Evolutionary conservation across 2,329 filamentous ascomycete species (phyloP).

Genomic region (Xylariomycetidae sp.): DNA sequence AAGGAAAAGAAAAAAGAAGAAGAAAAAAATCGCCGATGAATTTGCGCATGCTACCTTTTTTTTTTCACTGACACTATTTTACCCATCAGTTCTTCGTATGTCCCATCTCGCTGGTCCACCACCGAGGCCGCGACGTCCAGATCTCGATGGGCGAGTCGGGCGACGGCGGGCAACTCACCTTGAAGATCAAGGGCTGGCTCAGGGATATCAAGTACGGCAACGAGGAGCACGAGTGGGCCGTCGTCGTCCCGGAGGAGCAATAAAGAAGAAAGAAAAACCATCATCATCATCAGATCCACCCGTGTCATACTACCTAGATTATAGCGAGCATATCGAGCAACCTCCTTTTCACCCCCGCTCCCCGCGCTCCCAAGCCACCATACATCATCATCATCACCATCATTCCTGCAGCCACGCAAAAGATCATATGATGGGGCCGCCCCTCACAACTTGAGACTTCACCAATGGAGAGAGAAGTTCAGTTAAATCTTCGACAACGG

Average conservation of each 20-base stretch:
- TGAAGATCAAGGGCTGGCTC: slow-evolving; percentile 62
- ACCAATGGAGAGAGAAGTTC: too few relatives aligned
- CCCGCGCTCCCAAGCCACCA: too few relatives aligned
- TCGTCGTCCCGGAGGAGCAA: slow-evolving; percentile 59
- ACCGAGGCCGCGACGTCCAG: slow-evolving; percentile 58
- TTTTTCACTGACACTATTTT: slow-evolving; percentile 12
- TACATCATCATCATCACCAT: too few relatives aligned
- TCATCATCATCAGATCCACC: background rate
- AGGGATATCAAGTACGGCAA: slow-evolving; percentile 72
- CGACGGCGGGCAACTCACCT: slow-evolving; percentile 51
- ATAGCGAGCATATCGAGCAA: slow-evolving; percentile 6
- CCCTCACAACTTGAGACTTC: too few relatives aligned
- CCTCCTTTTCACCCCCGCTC: too few relatives aligned
- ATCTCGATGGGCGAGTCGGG: slow-evolving; percentile 56
- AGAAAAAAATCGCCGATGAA: too few relatives aligned
- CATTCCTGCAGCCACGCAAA: too few relatives aligned
- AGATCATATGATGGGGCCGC: too few relatives aligned
- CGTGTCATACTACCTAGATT: background rate
- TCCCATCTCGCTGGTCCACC: slow-evolving; percentile 63
- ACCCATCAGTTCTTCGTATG: slow-evolving; percentile 63
- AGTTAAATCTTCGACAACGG: too few relatives aligned
- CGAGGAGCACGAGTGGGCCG: slow-evolving; percentile 63
- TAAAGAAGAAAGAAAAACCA: slow-evolving; percentile 8
- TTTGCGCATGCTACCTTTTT: too few relatives aligned
- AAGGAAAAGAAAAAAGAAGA: too few relatives aligned